phyloP scores from a whole-genome alignment of 495 filamentous ascomycete species.

The Penicillium chermesinum region DNA sequence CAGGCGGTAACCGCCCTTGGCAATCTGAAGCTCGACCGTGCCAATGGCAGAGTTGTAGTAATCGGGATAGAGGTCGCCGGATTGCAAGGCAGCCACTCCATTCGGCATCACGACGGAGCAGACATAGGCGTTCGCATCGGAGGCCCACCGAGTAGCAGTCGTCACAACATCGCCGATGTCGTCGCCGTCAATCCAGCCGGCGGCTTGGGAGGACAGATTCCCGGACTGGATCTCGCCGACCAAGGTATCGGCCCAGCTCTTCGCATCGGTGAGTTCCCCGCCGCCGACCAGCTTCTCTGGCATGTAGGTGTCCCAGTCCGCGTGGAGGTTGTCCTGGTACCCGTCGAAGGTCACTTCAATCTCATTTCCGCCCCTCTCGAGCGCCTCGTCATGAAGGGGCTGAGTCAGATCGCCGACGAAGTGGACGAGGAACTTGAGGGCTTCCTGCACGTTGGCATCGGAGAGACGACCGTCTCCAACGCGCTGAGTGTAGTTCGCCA shows the following conservation, averaged over 20 bases:
- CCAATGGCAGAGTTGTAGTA: slow-evolving; percentile 52
- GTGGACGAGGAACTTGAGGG: slow-evolving; percentile 54
- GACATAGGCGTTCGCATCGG: slow-evolving; percentile 53
- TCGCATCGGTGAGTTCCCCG: slow-evolving; percentile 25
- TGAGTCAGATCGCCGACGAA: slow-evolving; percentile 59
- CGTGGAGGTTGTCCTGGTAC: slow-evolving; percentile 54
- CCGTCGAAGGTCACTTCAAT: slow-evolving; percentile 53
- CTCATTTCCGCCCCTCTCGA: slow-evolving; percentile 53
- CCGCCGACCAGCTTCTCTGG: slow-evolving; percentile 50
- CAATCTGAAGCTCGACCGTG: slow-evolving; percentile 68
- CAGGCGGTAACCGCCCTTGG: slow-evolving; percentile 68
- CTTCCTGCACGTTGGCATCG: slow-evolving; percentile 17
- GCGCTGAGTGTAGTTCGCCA: slow-evolving; percentile 51
- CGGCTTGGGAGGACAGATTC: slow-evolving; percentile 38
- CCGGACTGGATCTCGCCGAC: slow-evolving; percentile 42
- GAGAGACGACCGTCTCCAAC: slow-evolving; percentile 17
- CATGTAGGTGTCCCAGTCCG: slow-evolving; percentile 62
- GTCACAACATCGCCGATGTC: slow-evolving; percentile 30
- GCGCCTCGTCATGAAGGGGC: slow-evolving; percentile 57
- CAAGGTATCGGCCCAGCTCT: slow-evolving; percentile 31
- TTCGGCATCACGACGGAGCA: slow-evolving; percentile 48
- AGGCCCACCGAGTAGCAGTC: slow-evolving; percentile 49
- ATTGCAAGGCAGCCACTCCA: slow-evolving; percentile 19
- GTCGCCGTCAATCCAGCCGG: slow-evolving; percentile 45
- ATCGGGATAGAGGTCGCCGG: slow-evolving; percentile 33